Percentiles rank a stretch among this genome's conserved stretches.
Conservation (phyloP, 306 rosid species). For the Senna siamea region DNA sequence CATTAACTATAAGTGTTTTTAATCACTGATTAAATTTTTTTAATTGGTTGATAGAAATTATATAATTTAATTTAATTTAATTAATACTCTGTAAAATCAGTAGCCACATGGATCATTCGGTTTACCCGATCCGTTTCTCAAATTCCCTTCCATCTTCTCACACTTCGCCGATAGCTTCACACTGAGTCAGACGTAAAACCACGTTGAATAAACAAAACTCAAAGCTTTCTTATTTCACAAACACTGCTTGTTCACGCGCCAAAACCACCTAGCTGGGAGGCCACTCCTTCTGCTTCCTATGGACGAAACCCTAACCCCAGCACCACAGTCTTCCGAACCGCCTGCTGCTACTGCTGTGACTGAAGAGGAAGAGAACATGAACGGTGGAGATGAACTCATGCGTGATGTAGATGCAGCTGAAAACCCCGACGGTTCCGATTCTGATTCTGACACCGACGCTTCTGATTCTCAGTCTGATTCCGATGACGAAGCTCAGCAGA, state of each 20-base stretch:
- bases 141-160: not conserved
- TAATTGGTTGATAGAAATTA: no score
- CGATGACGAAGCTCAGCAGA: constrained; percentile 68
- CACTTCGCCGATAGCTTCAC: not conserved
- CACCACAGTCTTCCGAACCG: constrained; percentile 28
- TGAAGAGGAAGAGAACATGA: not conserved
- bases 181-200: no score
- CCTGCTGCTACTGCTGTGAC: not conserved
- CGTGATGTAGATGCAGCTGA: not conserved
- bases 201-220: not conserved
- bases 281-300: constrained; percentile 24
- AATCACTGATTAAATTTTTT: no score
- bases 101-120: no score
- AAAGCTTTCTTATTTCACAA: not conserved
- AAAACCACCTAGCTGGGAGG: not conserved
- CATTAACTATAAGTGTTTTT: no score
- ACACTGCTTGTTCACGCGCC: not conserved
- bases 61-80: no score
- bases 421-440: not conserved
- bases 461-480: constrained; percentile 47
- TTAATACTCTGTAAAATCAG: no score
- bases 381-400: constrained; percentile 15
- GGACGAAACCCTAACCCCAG: constrained; percentile 45
- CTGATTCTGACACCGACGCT: constrained; percentile 40
- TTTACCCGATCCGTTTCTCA: not conserved